Conservation (phyloP, 768 basidiomycete genomes). For the Leccinum disarticulatum region DNA sequence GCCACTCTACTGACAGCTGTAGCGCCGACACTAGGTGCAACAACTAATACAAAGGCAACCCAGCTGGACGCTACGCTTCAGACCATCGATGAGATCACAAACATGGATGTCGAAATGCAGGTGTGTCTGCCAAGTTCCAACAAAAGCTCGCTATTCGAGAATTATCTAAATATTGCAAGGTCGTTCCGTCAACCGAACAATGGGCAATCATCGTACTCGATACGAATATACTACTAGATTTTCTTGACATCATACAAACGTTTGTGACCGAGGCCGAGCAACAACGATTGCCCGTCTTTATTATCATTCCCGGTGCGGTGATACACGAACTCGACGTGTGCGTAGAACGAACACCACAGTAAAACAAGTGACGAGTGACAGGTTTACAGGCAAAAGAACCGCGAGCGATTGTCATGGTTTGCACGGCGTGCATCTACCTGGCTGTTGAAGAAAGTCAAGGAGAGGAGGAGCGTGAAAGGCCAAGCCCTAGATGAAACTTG, state of each 20-base stretch:
- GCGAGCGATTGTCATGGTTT: slow-evolving; percentile 51
- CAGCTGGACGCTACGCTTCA: slow-evolving; percentile 42
- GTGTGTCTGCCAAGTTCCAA: slow-evolving; percentile 36
- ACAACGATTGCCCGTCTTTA: slow-evolving; percentile 46
- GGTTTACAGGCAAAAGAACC: slow-evolving; percentile 40
- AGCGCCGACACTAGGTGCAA: not conserved
- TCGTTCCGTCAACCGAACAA: slow-evolving; percentile 39
- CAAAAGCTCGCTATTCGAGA: not conserved
- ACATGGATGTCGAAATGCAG: slow-evolving; percentile 74
- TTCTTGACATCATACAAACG: slow-evolving; percentile 60
- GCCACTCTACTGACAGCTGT: not conserved
- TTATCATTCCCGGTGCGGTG: slow-evolving; percentile 74
- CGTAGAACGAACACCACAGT: slow-evolving; percentile 15
- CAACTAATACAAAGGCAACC: slow-evolving; percentile 9
- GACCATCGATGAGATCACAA: slow-evolving; percentile 54
- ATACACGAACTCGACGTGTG: slow-evolving; percentile 78
- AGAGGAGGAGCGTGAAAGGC: slow-evolving; percentile 54
- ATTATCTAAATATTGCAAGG: slow-evolving; percentile 28
- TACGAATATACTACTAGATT: slow-evolving; percentile 74
- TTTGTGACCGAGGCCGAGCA: slow-evolving; percentile 65
- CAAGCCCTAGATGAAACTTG: slow-evolving; percentile 66
- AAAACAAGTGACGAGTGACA: slow-evolving; percentile 1
- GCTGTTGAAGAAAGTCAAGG: slow-evolving; percentile 61
- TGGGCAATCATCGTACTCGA: slow-evolving; percentile 63
- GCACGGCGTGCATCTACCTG: slow-evolving; percentile 70